These are phyloP conservation scores for Hanseniaspora vineae DNA, from an alignment of 805 yeast species.

Conservation along the genomic window DNA sequence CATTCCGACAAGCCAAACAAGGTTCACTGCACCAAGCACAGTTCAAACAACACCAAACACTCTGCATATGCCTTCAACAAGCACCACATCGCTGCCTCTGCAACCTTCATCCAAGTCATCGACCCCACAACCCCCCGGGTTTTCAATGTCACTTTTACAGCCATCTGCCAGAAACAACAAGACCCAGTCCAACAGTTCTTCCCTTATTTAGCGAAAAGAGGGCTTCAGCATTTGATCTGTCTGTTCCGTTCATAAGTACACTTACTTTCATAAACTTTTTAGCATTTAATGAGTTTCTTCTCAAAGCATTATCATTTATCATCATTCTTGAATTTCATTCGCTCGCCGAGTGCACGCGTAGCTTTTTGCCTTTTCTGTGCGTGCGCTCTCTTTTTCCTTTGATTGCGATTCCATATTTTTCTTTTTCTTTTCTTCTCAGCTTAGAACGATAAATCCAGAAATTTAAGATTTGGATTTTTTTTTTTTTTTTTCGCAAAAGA, in stretches of 20 bases:
- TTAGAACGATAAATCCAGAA: background rate
- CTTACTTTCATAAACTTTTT: too few species aligned
- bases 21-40: background rate
- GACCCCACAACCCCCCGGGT: constrained; percentile 29
- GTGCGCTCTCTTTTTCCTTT: too few species aligned
- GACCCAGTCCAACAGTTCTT: background rate
- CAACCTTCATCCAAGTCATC: background rate
- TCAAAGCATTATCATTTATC: too few species aligned
- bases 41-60: background rate
- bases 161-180: constrained; percentile 6
- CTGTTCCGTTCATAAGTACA: background rate
- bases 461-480: background rate
- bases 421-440: background rate
- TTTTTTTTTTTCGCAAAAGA: background rate
- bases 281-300: too few species aligned
- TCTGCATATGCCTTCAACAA: too few species aligned
- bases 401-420: too few species aligned
- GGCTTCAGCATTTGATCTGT: background rate
- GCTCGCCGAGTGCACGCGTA: too few species aligned
- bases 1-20: constrained; percentile 39
- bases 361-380: too few species aligned
- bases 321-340: too few species aligned
- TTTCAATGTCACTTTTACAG: constrained; percentile 25
- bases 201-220: too few species aligned
- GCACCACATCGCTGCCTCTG: too few species aligned